Base-by-base conservation (phyloP, 2,329 filamentous ascomycete genomes). In the Neurospora sp. region DNA sequence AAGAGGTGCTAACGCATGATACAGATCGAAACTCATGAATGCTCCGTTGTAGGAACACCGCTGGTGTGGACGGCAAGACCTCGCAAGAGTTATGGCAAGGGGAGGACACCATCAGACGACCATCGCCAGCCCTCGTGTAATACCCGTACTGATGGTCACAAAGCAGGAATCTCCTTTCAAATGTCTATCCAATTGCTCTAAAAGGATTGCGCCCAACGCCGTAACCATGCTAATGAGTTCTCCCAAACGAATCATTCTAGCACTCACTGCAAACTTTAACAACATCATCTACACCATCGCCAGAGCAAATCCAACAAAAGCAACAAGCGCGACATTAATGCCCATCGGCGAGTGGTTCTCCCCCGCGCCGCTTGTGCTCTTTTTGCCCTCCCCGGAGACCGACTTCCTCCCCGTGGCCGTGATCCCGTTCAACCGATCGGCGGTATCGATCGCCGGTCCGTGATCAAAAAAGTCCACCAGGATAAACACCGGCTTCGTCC, bases 391-490 rank as follows among this genome's bases (percentile, higher is more conserved):
- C 83, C 82, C 2, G 76, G n/a, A 17, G 40, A 9, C 40, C 40
- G 46, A 28, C 38, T 66, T 68, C 68, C 69, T 66, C 33, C 67
- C 71, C 3, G 66, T 67, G n/a, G 67, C 43, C 5, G 40, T 80
- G 69, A 89, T 79, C 9, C 81, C 82, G 78, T 95, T 95, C 76
- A 93, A 78, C 66, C 76, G 79, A 79, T 96, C 92, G 2, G 91
- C 89, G 0, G 89, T 89, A 7, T 84, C 82, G 69, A 96, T 87
- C 39, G 91, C 87, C 0, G 90, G 88, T 0, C 90, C 92, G 71
- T 89, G 84, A 78, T 92, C 90, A 79, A 90, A 93, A 79, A 93
- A 95, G 79, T 96, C 92, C 1, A 95, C 91, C 10, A 96, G 84
- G 23, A 93, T 84, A 75, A 93, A 94, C 3, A 84, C 89, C n/a